Conservation (phyloP, 2,329 filamentous ascomycete species). For the Cytospora chrysosperma region DNA sequence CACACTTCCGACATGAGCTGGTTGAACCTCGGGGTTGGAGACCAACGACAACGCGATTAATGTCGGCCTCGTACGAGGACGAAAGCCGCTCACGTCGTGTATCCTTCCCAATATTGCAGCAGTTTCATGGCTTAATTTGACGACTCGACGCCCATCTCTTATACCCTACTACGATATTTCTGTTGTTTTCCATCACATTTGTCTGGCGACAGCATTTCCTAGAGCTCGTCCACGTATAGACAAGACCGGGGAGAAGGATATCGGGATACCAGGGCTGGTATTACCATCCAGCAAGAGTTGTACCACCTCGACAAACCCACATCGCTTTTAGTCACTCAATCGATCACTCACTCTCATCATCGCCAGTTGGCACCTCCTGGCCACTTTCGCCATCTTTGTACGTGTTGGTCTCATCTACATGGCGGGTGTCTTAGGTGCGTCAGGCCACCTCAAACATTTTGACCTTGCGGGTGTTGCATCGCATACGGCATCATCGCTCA, state of each 20-base stretch:
- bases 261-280: background rate
- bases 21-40: conserved; percentile 62
- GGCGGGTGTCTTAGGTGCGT: too few relatives aligned
- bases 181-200: background rate
- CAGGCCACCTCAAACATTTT: background rate
- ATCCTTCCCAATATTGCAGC: background rate
- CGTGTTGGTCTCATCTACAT: background rate
- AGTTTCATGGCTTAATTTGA: conserved; percentile 12
- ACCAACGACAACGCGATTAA: conserved; percentile 14
- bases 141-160: conserved; percentile 13
- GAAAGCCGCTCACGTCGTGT: background rate
- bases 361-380: background rate
- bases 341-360: background rate
- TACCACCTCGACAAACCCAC: background rate
- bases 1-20: conserved; percentile 71
- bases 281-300: background rate
- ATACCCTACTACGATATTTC: conserved; percentile 9
- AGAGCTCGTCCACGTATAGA: conserved; percentile 13
- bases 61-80: background rate
- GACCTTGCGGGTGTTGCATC: background rate
- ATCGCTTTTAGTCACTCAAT: background rate
- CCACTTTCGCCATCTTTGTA: background rate
- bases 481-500: conserved; percentile 11
- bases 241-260: conserved; percentile 1
- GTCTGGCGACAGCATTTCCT: conserved; percentile 10